A percentile compares a stretch with the other conserved stretches of the same genome.
phyloP scores from a whole-genome alignment of 1,284 basidiomycete species.

The Ceratobasidium sp. region DNA sequence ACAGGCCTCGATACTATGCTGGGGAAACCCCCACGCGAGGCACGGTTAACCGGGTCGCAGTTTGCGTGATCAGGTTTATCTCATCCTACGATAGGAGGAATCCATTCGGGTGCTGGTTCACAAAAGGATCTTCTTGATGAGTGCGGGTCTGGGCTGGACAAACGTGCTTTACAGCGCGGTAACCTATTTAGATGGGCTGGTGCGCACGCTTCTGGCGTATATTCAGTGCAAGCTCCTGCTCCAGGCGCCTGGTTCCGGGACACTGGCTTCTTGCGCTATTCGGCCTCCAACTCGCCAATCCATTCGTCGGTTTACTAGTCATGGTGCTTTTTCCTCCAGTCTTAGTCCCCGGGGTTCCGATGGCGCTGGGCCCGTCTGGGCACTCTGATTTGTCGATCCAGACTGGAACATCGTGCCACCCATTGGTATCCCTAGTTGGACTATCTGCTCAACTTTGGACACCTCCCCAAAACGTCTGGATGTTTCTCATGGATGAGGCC shows the following conservation, averaged over 20 bases:
- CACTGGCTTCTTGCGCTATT: background rate
- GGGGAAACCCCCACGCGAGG: background rate
- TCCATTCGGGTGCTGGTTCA: background rate
- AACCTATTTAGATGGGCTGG: background rate
- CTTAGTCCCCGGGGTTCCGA: background rate
- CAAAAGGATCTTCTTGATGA: conserved; percentile 4
- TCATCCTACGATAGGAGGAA: too few relatives aligned
- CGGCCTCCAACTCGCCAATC: background rate
- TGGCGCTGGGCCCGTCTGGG: background rate
- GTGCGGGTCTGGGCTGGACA: background rate
- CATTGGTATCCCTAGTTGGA: background rate
- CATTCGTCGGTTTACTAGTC: background rate
- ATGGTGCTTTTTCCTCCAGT: conserved; percentile 1
- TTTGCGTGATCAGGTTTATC: too few relatives aligned
- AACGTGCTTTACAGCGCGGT: background rate
- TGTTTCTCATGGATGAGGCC: background rate
- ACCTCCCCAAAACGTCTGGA: background rate
- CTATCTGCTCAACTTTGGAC: background rate
- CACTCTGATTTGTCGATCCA: background rate
- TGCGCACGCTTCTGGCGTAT: background rate
- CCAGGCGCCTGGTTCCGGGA: background rate
- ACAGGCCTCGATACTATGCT: conserved; percentile 1
- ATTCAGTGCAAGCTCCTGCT: background rate
- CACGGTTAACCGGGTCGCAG: too few relatives aligned
- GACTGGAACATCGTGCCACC: background rate